Conservation (phyloP, 768 basidiomycete species). For the Lactifluus echinatus region DNA sequence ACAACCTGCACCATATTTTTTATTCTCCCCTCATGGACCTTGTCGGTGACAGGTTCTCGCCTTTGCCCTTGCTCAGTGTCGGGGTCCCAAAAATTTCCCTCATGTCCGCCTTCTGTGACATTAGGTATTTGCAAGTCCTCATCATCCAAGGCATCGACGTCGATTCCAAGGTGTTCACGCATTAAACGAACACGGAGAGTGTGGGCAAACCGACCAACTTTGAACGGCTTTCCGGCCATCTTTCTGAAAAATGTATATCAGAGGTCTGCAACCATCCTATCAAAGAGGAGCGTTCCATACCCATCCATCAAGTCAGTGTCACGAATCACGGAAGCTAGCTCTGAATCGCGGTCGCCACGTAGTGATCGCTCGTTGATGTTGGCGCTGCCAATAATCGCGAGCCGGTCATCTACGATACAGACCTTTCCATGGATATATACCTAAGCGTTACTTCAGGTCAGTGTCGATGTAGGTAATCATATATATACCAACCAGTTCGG, state of each 20-base stretch:
- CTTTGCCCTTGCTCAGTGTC: conserved; percentile 54
- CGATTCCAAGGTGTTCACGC: conserved; percentile 93
- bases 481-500: conserved; percentile 60
- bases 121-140: conserved; percentile 55
- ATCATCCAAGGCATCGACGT: conserved; percentile 82
- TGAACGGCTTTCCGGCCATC: conserved; percentile 91
- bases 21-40: conserved; percentile 20
- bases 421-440: conserved; percentile 87
- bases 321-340: conserved; percentile 83
- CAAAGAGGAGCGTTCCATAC: conserved; percentile 30
- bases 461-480: background rate
- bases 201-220: conserved; percentile 96
- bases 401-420: conserved; percentile 88
- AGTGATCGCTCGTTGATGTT: conserved; percentile 98
- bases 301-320: conserved; percentile 97
- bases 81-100: conserved; percentile 65
- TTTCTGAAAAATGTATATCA: conserved; percentile 38
- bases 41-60: conserved; percentile 33
- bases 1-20: conserved; percentile 21
- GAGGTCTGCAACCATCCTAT: background rate
- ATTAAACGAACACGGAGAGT: conserved; percentile 88
- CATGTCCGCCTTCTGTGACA: conserved; percentile 40
- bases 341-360: conserved; percentile 94
- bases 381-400: conserved; percentile 91
- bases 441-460: conserved; percentile 28